These are phyloP conservation scores for Pseudocercospora musae DNA, from an alignment of 2,329 filamentous ascomycete genomes.

Conservation along the genomic window DNA sequence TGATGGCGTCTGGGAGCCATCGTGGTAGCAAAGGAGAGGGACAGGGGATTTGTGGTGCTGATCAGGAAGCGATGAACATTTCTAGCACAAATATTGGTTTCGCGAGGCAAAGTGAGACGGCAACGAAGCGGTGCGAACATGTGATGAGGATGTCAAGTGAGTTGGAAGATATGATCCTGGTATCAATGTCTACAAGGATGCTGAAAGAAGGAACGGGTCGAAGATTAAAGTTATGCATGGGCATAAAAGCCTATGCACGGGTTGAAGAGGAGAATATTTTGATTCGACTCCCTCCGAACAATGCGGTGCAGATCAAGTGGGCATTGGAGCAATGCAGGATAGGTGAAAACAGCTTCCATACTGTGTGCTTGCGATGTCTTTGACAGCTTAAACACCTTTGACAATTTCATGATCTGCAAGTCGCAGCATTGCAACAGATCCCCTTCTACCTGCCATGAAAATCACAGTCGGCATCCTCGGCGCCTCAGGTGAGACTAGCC, in stretches of 20 bases:
- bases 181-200: not conserved
- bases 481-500: slow-evolving; percentile 45
- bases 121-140: not conserved
- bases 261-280: not conserved
- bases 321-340: not conserved
- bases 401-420: no score
- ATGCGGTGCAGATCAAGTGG: not conserved
- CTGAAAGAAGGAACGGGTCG: not conserved
- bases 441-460: not conserved
- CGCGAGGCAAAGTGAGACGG: not conserved
- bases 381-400: not conserved
- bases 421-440: no score
- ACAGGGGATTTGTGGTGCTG: not conserved
- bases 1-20: slow-evolving; percentile 16
- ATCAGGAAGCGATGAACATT: not conserved
- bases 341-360: not conserved
- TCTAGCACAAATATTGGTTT: not conserved
- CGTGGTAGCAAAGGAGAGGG: not conserved
- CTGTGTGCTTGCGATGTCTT: not conserved
- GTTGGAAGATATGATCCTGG: not conserved
- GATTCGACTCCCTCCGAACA: not conserved
- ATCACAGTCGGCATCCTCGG: slow-evolving; percentile 30
- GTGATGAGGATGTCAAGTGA: not conserved
- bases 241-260: not conserved
- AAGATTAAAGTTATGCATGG: not conserved